These are phyloP conservation scores for Warburgia ugandensis DNA, from an alignment of 164 flowering plant species.

Conservation along the genomic window DNA sequence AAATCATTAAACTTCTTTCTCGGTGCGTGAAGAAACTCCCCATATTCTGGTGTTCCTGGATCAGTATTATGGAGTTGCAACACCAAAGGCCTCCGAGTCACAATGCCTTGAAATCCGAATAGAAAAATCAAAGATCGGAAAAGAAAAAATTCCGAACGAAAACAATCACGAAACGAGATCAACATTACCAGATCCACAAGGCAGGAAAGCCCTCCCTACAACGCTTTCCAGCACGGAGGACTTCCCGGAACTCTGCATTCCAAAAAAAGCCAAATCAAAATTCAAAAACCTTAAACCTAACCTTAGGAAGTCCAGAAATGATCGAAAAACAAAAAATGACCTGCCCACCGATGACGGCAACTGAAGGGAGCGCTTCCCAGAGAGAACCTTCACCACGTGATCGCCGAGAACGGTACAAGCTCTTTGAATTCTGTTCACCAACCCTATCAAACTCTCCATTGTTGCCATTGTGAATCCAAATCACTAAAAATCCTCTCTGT, in stretches of 20 bases:
- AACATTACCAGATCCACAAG: constrained; percentile 93
- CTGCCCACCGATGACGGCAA: constrained; percentile 99
- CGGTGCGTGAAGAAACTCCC: constrained; percentile 74
- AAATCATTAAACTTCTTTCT: constrained; percentile 59
- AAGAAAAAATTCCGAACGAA: not conserved
- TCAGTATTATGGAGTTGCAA: constrained; percentile 87
- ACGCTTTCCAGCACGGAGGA: constrained; percentile 95
- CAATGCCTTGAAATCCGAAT: constrained; percentile 63
- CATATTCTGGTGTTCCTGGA: constrained; percentile 48
- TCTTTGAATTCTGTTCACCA: constrained; percentile 83
- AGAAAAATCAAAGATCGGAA: not conserved
- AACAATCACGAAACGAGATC: not conserved
- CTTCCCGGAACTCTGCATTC: constrained; percentile 85
- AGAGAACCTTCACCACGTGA: constrained; percentile 92
- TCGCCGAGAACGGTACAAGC: constrained; percentile 97
- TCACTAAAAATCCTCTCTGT: too few relatives aligned
- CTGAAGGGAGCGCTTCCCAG: constrained; percentile 99
- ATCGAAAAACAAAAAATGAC: constrained; percentile 18
- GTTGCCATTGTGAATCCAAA: constrained; percentile 54
- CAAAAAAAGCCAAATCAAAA: constrained; percentile 8
- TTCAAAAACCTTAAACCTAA: not conserved
- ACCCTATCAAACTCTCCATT: constrained; percentile 92
- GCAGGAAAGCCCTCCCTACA: constrained; percentile 95
- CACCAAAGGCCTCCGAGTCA: constrained; percentile 97
- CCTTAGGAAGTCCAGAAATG: not conserved